These are phyloP conservation scores for Enterocytospora artemiae DNA, from an alignment of 371 early-diverging fungal species.

Conservation along the genomic window DNA sequence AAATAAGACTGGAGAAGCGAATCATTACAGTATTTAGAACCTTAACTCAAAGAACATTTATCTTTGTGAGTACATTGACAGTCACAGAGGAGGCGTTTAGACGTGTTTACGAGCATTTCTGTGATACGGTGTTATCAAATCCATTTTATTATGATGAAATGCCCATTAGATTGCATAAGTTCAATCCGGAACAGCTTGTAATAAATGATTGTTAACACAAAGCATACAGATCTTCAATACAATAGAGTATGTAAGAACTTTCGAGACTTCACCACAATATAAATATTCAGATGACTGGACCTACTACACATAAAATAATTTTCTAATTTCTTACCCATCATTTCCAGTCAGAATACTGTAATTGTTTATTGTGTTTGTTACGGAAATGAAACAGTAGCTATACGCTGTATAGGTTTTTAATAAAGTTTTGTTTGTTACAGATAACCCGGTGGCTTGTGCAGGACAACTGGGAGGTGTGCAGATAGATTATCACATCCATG, in stretches of 20 bases:
- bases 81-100: constrained; percentile 55
- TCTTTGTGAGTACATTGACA: constrained; percentile 21
- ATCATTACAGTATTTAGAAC: constrained; percentile 24
- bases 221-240: neutral
- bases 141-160: constrained; percentile 93
- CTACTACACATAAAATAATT: too few relatives aligned
- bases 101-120: constrained; percentile 72
- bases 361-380: too few relatives aligned
- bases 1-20: constrained; percentile 1
- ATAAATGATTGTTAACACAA: neutral
- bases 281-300: neutral
- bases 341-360: too few relatives aligned
- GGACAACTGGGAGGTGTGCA: neutral
- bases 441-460: neutral
- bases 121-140: constrained; percentile 90
- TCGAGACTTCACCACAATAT: neutral
- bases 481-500: neutral
- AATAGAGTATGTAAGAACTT: neutral
- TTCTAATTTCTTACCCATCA: too few relatives aligned
- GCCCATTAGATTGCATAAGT: constrained; percentile 71
- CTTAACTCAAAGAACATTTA: constrained; percentile 19
- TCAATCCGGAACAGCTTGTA: constrained; percentile 27
- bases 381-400: too few relatives aligned
- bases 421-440: neutral
- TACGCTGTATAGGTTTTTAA: neutral